Percentiles rank a stretch among this genome's conserved stretches.
Evolutionary conservation across 2,329 filamentous ascomycete species (phyloP).

Genomic region (Samsoniella hepiali): DNA sequence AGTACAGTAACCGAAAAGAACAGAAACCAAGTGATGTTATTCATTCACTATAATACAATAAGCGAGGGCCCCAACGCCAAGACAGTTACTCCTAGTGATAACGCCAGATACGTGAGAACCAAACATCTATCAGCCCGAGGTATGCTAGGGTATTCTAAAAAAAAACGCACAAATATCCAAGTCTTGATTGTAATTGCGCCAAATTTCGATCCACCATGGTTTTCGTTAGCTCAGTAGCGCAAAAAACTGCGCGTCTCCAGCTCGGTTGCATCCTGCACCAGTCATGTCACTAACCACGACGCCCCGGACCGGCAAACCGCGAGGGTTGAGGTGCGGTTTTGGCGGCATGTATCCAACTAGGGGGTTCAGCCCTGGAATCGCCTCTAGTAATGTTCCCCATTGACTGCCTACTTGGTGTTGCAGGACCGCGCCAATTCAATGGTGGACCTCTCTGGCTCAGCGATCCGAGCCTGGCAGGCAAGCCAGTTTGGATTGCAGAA

Average conservation of each 20-base stretch:
- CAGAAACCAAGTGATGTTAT: neutral
- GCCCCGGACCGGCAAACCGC: neutral
- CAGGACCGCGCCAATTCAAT: neutral
- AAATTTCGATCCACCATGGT: neutral
- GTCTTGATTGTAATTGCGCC: neutral
- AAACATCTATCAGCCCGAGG: neutral
- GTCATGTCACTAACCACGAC: neutral
- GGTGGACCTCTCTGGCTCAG: neutral
- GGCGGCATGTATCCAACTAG: neutral
- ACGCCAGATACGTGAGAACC: neutral
- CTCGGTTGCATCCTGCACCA: neutral
- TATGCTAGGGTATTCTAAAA: neutral
- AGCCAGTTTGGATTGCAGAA: neutral
- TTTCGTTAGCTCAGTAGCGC: neutral
- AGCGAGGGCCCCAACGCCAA: neutral
- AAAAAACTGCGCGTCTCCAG: neutral
- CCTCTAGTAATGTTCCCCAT: neutral
- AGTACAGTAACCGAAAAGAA: neutral
- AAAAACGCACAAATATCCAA: neutral
- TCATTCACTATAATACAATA: neutral
- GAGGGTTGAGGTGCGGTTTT: conserved; percentile 5
- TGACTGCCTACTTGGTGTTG: conserved; percentile 8
- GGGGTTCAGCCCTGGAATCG: neutral
- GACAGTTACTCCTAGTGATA: neutral
- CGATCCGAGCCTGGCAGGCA: neutral